Percentiles rank a stretch among this genome's conserved stretches.
phyloP scores from a whole-genome alignment of 768 basidiomycete genomes.

The Leccinum rimulosum region DNA sequence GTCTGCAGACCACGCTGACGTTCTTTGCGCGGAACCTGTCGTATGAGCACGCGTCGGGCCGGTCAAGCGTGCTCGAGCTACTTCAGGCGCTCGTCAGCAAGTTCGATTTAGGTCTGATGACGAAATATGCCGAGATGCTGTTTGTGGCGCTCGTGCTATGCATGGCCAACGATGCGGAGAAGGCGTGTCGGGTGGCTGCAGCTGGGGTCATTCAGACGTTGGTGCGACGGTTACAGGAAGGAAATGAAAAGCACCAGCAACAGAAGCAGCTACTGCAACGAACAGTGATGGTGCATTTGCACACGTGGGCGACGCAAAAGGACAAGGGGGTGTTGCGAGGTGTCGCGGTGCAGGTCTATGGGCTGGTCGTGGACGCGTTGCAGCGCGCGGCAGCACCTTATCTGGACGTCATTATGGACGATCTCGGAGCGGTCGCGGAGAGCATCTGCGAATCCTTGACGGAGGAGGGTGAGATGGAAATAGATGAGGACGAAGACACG shows the following conservation, averaged over 20 bases:
- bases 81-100: constrained; percentile 82
- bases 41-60: constrained; percentile 87
- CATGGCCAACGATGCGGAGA: constrained; percentile 89
- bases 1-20: constrained; percentile 82
- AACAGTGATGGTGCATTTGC: constrained; percentile 65
- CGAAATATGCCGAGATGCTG: constrained; percentile 82
- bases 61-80: constrained; percentile 91
- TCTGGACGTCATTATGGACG: constrained; percentile 50
- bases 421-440: constrained; percentile 41
- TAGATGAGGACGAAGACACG: constrained; percentile 44
- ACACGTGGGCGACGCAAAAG: constrained; percentile 72
- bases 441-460: constrained; percentile 13
- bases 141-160: constrained; percentile 92
- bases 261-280: constrained; percentile 48
- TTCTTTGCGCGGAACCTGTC: constrained; percentile 92
- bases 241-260: constrained; percentile 49
- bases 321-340: constrained; percentile 60
- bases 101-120: constrained; percentile 70
- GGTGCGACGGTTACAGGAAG: constrained; percentile 63
- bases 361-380: constrained; percentile 72
- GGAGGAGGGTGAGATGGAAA: constrained; percentile 39
- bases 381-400: constrained; percentile 46
- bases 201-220: constrained; percentile 78
- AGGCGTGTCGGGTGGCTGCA: constrained; percentile 87
- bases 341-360: constrained; percentile 80